Evolutionary conservation across 805 yeast genomes (phyloP), one percentile per base, ranked within the genome.

Genomic region (Kregervanrija pseudodelftensis): DNA sequence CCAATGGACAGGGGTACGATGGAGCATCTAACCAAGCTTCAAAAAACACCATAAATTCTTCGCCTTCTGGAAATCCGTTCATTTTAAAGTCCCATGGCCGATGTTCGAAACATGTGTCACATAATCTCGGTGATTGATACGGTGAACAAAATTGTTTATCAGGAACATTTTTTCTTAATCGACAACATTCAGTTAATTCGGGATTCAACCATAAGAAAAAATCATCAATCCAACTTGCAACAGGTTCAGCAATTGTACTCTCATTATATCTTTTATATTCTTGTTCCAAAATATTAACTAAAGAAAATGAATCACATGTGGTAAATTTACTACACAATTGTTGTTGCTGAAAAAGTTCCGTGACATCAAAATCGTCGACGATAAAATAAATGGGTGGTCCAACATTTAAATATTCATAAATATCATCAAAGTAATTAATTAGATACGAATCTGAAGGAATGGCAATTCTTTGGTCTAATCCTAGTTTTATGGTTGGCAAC

Each of bases 311-410:
- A 37, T 85, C 74, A 61, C 99, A 91, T 0, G 88, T 74, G 0
- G 96, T 77, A 58, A 88, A 93, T 47, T 88, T 76, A 0, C 97
- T 96, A 64, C 99, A 91, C 1, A 93, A 55, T 45, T 77, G 69
- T 53, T 82, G 83, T 60, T 91, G 99, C 39, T 72, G 73, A 2
- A 52, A 64, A 39, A 85, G 66, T 11, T 62, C 46, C 0, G 91
- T 85, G 5, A 85, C 70, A 54, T 86, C 82, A 40, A 79, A 58
- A 42, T 77, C 80, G 38, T 77, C 75, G n/a, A 86, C 79, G 17
- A 93, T 88, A 62, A 89, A 84, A 57, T 85, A 93, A 1, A 86
- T 73, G 0, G 99, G 99, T 1, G 99, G 96, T 0, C 98, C 99
- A 8, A 85, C 85, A 47, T 83, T 81, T 48, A 91, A 69, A 58